Base-by-base conservation (phyloP, 208 protist genomes). In the Phytomonas sp. region DNA sequence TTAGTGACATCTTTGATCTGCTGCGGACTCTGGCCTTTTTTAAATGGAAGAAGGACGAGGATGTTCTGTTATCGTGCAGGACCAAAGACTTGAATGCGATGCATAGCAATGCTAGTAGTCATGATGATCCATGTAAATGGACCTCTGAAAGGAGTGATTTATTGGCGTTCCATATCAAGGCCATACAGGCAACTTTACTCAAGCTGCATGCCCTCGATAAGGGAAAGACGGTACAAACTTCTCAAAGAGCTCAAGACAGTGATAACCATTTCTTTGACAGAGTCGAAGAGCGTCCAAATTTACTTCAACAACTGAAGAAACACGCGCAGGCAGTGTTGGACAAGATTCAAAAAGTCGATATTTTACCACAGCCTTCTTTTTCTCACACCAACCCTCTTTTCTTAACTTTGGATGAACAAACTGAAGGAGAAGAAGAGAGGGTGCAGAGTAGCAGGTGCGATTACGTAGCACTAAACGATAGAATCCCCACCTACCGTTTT, bases 21-120 rank as follows among this genome's bases (percentile, higher is more conserved):
- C 42, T 78, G 63, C 71, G 68, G 30, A 80, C 75, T 7, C 34
- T 84, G 10, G 42, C 63, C 32, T 74, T 75, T 65, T 80, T 84
- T 65, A 80, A 79, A 68, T 82, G 78, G 78, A 31, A 64, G 26
- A 79, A 75, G 42, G 73, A 82, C 63, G 73, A 79, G 33, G 62
- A n/a, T 10, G 5, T 64, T 2, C 29, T 67, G 32, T 30, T 33
- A 1, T 32, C 63, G 4, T 26, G 12, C 14, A 0, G 26, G 37
- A n/a, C 63, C 10, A 67, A 26, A 45, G 30, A 6, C 16, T 1
- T 19, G 1, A 16, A 19, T 23, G 14, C 40, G 40, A 12, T 49
- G 12, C 12, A 49, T 23, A 16, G 40, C 40, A 10, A 49, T 49
- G 1, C 40, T 49, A 49, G 40, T 49, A 49, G 40, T 12, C 40